Base-by-base conservation (phyloP, 116 monocot species). In the Thalassia testudinum region DNA sequence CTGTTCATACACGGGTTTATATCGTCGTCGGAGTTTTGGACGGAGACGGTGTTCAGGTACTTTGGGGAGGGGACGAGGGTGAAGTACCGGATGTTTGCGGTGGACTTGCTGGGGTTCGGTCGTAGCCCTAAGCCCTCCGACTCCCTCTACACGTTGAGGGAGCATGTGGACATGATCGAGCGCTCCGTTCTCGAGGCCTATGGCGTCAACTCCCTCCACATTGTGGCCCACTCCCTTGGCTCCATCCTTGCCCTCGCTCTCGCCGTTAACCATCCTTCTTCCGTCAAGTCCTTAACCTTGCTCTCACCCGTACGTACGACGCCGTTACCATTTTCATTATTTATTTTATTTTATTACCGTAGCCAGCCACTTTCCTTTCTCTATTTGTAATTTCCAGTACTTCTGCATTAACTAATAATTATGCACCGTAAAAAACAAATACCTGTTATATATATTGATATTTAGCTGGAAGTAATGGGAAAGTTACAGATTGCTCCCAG, bases 201-300 rank as follows among this genome's bases (percentile, higher is more conserved):
- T 66, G 58, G 70, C 10, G 77, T 92, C n/a, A 54, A 63, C 53
- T 66, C 69, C 1, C 84, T 87, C 73, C 93, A 87, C 81, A 78
- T 95, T 45, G 95, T 95, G 10, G 95, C 95, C 0, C 95, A 95
- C 53, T 95, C 95, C 1, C 80, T 95, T 23, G 95, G 95, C 17
- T 87, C 72, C 54, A 68, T 85, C 58, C 61, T 85, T 12, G 84
- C 95, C 0, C 71, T 95, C 1, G 87, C 95, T 0, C 66, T 95
- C 58, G 95, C 95, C 30, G 95, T 79, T 50, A 76, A 74, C 52
- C 66, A 76, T 48, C 80, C 74, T 1, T 58, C 45, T 48, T 64
- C 82, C 13, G 68, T 92, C 62, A 77, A 72, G 24, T 92, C 92
- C 22, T 63, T 92, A 49, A 86, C 92, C 2, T 62, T 92, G 21